Conservation (phyloP, 139 green algal species). For the Coelastrella sp. region DNA sequence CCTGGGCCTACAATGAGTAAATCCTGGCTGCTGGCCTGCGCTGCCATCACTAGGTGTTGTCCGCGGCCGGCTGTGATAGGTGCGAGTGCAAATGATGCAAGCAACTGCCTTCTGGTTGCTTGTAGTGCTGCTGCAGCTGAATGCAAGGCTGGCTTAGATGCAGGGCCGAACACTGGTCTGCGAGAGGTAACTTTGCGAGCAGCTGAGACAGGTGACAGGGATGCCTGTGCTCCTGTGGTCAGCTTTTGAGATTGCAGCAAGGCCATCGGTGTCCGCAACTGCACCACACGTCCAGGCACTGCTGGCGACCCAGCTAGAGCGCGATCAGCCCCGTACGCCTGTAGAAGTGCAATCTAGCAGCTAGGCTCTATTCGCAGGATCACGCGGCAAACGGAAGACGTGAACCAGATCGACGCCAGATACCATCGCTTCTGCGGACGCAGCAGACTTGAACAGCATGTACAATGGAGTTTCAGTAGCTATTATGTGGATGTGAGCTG, state of each 20-base stretch:
- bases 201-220: background rate
- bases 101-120: background rate
- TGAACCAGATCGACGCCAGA: constrained; percentile 1
- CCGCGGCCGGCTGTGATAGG: background rate
- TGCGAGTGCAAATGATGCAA: background rate
- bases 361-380: background rate
- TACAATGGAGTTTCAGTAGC: no score
- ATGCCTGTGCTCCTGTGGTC: background rate
- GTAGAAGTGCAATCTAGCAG: background rate
- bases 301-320: no score
- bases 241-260: background rate
- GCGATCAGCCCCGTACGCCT: no score
- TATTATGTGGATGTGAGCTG: background rate
- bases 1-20: constrained; percentile 91
- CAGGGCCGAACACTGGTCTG: background rate
- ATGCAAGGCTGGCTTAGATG: background rate
- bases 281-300: background rate
- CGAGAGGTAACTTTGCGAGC: background rate
- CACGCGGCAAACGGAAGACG: background rate
- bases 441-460: background rate
- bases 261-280: background rate
- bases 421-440: background rate
- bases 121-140: background rate
- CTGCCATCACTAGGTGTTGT: background rate
- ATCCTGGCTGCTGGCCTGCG: constrained; percentile 32